Evolutionary conservation across 495 filamentous ascomycete species (phyloP).

Genomic region (Parathielavia hyrcaniae): DNA sequence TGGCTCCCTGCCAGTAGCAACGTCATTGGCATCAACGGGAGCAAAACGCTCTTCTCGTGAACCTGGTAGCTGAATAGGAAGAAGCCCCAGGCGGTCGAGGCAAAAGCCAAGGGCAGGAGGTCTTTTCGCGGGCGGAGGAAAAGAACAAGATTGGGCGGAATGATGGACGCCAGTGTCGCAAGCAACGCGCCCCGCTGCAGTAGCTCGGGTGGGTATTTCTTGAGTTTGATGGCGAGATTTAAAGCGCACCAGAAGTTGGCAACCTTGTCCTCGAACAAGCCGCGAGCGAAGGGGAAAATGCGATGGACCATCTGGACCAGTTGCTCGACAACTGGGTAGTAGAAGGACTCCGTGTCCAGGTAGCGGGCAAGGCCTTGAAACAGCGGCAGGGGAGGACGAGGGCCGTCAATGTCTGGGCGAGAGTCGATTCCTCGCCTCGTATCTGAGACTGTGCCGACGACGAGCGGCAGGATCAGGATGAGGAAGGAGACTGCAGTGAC

Average conservation of each 20-base stretch:
- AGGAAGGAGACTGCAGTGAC: constrained; percentile 68
- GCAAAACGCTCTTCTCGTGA: constrained; percentile 91
- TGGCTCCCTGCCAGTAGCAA: constrained; percentile 70
- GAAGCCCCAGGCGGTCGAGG: constrained; percentile 87
- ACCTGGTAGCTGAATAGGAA: constrained; percentile 97
- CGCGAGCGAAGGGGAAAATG: constrained; percentile 90
- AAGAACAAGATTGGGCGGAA: constrained; percentile 69
- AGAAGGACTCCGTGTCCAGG: constrained; percentile 55
- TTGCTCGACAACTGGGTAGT: constrained; percentile 69
- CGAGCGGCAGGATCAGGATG: constrained; percentile 64
- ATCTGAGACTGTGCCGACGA: constrained; percentile 59
- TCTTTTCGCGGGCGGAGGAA: constrained; percentile 72
- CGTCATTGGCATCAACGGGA: constrained; percentile 89
- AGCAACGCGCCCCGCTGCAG: constrained; percentile 73
- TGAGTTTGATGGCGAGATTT: constrained; percentile 81
- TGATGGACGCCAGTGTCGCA: constrained; percentile 68
- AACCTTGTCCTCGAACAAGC: constrained; percentile 96
- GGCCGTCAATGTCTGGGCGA: constrained; percentile 42
- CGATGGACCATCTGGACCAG: constrained; percentile 74
- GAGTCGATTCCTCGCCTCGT: constrained; percentile 47
- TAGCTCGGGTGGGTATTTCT: constrained; percentile 55
- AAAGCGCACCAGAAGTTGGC: constrained; percentile 95
- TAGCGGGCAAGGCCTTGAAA: constrained; percentile 52
- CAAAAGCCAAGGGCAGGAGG: constrained; percentile 69
- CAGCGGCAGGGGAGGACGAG: constrained; percentile 51